Conservation (phyloP, 345 rosid genomes). For the Nephelium lappaceum region DNA sequence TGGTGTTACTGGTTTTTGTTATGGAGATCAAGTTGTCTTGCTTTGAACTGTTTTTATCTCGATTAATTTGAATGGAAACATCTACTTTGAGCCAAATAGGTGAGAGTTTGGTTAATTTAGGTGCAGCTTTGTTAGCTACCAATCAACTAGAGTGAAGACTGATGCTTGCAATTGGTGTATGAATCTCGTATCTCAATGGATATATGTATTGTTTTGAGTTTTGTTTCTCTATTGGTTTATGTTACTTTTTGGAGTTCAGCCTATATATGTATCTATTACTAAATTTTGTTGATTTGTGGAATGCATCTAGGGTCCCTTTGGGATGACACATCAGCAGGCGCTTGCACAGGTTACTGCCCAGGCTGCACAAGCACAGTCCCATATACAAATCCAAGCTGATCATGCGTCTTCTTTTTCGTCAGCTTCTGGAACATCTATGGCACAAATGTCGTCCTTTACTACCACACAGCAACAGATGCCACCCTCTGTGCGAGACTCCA, state of each 20-base stretch:
- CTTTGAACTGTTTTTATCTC: background rate
- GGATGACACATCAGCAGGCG: slow-evolving; percentile 87
- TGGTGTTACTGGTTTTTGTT: background rate
- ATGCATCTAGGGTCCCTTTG: slow-evolving; percentile 59
- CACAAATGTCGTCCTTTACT: slow-evolving; percentile 31
- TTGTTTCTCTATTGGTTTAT: background rate
- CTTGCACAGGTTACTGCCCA: slow-evolving; percentile 83
- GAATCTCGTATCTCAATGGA: background rate
- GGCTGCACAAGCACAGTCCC: slow-evolving; percentile 57
- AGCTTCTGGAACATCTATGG: slow-evolving; percentile 34
- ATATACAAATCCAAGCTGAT: slow-evolving; percentile 37
- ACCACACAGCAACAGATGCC: slow-evolving; percentile 34
- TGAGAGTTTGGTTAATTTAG: background rate
- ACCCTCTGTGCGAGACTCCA: slow-evolving; percentile 31
- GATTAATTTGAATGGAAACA: background rate
- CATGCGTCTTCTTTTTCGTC: slow-evolving; percentile 35
- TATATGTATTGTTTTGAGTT: background rate
- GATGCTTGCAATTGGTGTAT: background rate
- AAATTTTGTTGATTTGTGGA: slow-evolving; percentile 14
- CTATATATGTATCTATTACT: background rate
- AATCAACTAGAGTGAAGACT: background rate
- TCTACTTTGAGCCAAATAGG: slow-evolving; percentile 1
- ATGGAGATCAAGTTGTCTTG: slow-evolving; percentile 1
- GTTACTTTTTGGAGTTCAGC: background rate
- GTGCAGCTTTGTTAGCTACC: background rate